Evolutionary conservation across 805 yeast species (phyloP).

Genomic region (Isabelozyma pseudorhagii): DNA sequence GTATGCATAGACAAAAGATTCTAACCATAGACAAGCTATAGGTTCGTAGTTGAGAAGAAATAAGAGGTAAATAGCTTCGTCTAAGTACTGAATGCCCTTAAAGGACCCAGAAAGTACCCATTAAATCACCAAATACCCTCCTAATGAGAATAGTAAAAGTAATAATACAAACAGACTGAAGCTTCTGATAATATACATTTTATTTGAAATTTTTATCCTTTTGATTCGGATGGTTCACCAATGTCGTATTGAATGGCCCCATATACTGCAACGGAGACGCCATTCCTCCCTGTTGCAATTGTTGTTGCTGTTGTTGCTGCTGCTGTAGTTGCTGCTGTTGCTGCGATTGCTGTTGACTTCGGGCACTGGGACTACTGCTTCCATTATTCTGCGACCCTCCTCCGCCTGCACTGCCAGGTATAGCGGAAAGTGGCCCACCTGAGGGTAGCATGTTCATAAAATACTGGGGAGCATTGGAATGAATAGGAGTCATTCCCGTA

Average conservation of each 20-base stretch:
- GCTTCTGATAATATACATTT: background rate
- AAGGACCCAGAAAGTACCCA: too few relatives aligned
- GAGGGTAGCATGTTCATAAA: slow-evolving; percentile 33
- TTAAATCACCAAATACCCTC: too few relatives aligned
- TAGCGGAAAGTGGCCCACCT: slow-evolving; percentile 7
- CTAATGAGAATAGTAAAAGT: background rate
- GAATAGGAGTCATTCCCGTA: slow-evolving; percentile 37
- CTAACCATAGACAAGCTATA: too few relatives aligned
- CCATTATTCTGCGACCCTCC: background rate
- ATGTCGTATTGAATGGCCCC: slow-evolving; percentile 29
- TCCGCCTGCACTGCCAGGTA: slow-evolving; percentile 8
- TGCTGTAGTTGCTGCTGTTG: slow-evolving; percentile 9
- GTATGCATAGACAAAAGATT: too few relatives aligned
- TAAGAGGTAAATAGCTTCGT: too few relatives aligned
- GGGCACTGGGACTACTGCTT: slow-evolving; percentile 4
- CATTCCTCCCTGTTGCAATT: slow-evolving; percentile 13
- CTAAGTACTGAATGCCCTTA: too few relatives aligned
- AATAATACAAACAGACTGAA: background rate
- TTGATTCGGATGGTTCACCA: background rate
- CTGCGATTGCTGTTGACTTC: slow-evolving; percentile 1
- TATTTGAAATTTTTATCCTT: background rate
- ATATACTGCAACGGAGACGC: slow-evolving; percentile 22
- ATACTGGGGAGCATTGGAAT: slow-evolving; percentile 32
- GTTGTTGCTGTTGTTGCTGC: slow-evolving; percentile 4
- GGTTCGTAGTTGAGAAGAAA: too few relatives aligned